phyloP scores from a whole-genome alignment of 352 stramenopile genomes.

The Elongisporangium prolatum region DNA sequence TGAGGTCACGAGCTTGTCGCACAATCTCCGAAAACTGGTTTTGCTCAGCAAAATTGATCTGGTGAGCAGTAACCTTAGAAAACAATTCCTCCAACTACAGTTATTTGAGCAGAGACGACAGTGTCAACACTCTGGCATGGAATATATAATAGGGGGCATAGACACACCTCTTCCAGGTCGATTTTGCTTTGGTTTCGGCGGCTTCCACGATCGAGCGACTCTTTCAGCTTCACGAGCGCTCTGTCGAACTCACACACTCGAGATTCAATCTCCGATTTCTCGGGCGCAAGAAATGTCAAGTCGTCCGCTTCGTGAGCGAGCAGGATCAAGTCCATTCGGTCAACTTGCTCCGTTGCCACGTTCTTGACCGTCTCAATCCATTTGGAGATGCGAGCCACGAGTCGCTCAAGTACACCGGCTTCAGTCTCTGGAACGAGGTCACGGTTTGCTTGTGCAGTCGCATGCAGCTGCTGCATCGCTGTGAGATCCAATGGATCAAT shows the following conservation, averaged over 20 bases:
- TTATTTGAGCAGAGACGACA: neutral
- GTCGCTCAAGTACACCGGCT: conserved; percentile 42
- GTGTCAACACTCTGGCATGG: neutral
- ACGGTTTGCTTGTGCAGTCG: conserved; percentile 18
- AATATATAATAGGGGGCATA: neutral
- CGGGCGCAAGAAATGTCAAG: conserved; percentile 36
- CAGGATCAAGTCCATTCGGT: conserved; percentile 38
- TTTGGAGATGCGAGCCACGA: conserved; percentile 44
- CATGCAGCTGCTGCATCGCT: conserved; percentile 34
- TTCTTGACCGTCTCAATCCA: conserved; percentile 41
- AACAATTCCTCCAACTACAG: conserved; percentile 43
- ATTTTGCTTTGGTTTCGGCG: conserved; percentile 68
- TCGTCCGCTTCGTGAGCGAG: conserved; percentile 60
- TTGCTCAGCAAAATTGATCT: conserved; percentile 64
- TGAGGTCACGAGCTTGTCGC: conserved; percentile 55
- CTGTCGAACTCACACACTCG: conserved; percentile 48
- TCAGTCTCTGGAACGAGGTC: conserved; percentile 39
- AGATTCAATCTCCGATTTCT: conserved; percentile 28
- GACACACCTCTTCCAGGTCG: conserved; percentile 39
- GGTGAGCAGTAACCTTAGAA: conserved; percentile 28
- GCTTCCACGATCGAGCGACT: conserved; percentile 53
- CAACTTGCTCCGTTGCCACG: conserved; percentile 24
- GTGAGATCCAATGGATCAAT: conserved; percentile 38
- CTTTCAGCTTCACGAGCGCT: conserved; percentile 60
- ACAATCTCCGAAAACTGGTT: conserved; percentile 38